phyloP scores from a whole-genome alignment of 2,329 filamentous ascomycete genomes.

The Sordariomycetes sp. region DNA sequence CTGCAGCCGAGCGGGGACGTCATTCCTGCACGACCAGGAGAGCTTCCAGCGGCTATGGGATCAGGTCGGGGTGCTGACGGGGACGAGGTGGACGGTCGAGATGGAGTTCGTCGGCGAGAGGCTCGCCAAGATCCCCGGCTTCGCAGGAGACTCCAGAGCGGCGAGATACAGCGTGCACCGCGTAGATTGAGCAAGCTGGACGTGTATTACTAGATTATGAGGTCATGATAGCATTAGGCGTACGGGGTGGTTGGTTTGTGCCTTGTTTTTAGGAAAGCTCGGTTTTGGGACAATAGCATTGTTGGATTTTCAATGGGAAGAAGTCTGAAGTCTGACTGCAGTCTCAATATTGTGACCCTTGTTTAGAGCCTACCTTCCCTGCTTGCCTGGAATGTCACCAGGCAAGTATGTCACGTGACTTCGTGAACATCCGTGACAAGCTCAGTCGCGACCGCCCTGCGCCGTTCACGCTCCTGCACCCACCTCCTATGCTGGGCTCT shows the following conservation, averaged over 20 bases:
- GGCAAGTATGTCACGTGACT: not conserved
- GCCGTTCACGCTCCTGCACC: not conserved
- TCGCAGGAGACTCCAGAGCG: constrained; percentile 8
- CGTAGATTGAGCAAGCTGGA: constrained; percentile 2
- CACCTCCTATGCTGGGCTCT: not conserved
- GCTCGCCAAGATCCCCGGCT: constrained; percentile 8
- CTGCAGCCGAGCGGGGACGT: not conserved
- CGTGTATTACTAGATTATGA: not conserved
- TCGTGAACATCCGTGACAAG: not conserved
- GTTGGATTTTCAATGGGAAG: not conserved
- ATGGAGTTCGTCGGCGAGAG: constrained; percentile 19
- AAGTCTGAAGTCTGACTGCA: no score
- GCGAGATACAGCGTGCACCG: constrained; percentile 10
- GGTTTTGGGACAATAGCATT: not conserved
- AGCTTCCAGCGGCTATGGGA: constrained; percentile 45
- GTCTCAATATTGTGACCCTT: not conserved
- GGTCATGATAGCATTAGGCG: not conserved
- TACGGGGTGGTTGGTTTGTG: not conserved
- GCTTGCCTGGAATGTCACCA: not conserved
- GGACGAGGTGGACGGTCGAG: constrained; percentile 36
- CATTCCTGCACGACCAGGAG: constrained; percentile 34
- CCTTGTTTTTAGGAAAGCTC: not conserved
- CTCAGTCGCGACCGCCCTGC: not conserved
- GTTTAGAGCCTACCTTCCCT: not conserved
- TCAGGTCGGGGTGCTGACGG: constrained; percentile 35